These are phyloP conservation scores for Mortierella sp. DNA, from an alignment of 371 early-diverging fungal species.

Conservation along the genomic window DNA sequence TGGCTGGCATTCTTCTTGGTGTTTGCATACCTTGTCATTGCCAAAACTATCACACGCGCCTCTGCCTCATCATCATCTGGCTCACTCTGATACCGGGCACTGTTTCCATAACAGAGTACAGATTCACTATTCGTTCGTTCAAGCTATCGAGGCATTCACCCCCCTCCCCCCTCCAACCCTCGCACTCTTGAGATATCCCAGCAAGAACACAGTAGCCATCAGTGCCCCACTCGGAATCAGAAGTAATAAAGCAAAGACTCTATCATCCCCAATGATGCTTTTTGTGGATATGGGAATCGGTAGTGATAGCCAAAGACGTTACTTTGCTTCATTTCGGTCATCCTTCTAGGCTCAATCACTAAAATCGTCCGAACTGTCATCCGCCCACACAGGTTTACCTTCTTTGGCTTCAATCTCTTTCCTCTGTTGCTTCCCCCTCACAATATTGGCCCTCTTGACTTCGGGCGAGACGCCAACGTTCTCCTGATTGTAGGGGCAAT, in stretches of 20 bases:
- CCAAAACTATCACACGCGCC: conserved; percentile 53
- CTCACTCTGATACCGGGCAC: conserved; percentile 5
- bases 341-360: conserved; percentile 17
- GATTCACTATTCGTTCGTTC: too few species aligned
- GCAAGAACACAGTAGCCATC: too few species aligned
- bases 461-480: conserved; percentile 63
- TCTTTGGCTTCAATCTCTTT: conserved; percentile 47
- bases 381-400: conserved; percentile 50
- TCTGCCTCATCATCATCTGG: conserved; percentile 28
- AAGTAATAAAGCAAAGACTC: neutral
- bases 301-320: too few species aligned
- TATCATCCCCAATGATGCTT: too few species aligned
- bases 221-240: too few species aligned
- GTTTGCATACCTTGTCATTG: conserved; percentile 60
- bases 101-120: neutral
- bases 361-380: conserved; percentile 20
- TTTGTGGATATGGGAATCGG: too few species aligned
- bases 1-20: conserved; percentile 67
- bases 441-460: conserved; percentile 53
- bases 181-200: too few species aligned
- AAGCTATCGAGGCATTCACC: too few species aligned
- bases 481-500: conserved; percentile 61
- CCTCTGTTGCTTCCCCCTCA: conserved; percentile 40
- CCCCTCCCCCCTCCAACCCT: too few species aligned
- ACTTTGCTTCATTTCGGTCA: too few species aligned